Percentiles rank a stretch among this genome's conserved stretches.
These are phyloP conservation scores for Auxenochlorella pyrenoidosa DNA, from an alignment of 139 green algal species.

Conservation along the genomic window DNA sequence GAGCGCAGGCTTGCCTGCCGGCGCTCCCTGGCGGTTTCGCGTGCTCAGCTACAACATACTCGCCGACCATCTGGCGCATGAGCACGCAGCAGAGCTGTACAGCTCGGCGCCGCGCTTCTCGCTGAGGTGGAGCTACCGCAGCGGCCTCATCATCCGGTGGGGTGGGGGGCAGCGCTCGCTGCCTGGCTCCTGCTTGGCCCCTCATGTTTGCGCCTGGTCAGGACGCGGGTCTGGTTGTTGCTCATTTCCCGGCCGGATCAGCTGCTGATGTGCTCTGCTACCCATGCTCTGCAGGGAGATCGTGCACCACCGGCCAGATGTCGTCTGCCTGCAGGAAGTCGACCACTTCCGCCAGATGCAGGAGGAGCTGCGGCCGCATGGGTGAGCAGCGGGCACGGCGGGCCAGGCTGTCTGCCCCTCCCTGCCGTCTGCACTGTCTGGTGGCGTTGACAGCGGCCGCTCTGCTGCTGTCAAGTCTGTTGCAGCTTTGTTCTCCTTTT, in stretches of 20 bases:
- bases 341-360: conserved; percentile 71
- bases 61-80: conserved; percentile 68
- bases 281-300: conserved; percentile 53
- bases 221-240: too few species aligned
- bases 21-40: conserved; percentile 44
- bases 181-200: too few species aligned
- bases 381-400: conserved; percentile 42
- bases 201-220: too few species aligned
- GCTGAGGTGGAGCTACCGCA: conserved; percentile 64
- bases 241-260: too few species aligned
- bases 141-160: conserved; percentile 43
- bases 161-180: not conserved
- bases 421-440: not conserved
- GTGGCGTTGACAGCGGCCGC: not conserved
- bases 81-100: conserved; percentile 75
- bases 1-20: not conserved
- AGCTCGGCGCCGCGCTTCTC: conserved; percentile 46
- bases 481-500: too few species aligned
- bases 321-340: conserved; percentile 87
- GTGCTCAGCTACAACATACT: conserved; percentile 91
- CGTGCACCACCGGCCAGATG: conserved; percentile 57
- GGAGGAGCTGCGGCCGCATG: conserved; percentile 53
- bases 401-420: not conserved
- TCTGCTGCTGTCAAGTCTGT: not conserved
- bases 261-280: conserved; percentile 17